These are phyloP conservation scores for Penicillium coffeae DNA, from an alignment of 495 filamentous ascomycete genomes.

Conservation along the genomic window DNA sequence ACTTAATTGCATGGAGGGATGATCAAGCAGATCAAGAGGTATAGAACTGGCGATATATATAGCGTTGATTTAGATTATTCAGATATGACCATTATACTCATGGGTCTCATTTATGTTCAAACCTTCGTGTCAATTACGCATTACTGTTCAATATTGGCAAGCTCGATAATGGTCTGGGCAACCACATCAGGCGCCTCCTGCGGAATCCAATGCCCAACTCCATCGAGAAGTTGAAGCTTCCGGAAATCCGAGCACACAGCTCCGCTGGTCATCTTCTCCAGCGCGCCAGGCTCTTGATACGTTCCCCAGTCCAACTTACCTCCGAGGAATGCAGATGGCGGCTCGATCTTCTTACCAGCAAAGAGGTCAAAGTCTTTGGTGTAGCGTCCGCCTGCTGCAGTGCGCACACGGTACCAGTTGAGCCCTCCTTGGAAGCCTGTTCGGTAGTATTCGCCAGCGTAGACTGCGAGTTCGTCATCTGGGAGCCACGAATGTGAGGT, in stretches of 20 bases:
- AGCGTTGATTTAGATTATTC: not conserved
- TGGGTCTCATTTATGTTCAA: not conserved
- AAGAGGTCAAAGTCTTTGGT: slow-evolving; percentile 54
- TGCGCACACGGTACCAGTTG: slow-evolving; percentile 66
- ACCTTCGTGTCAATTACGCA: not conserved
- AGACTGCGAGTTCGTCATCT: slow-evolving; percentile 54
- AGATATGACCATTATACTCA: not conserved
- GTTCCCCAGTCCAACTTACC: slow-evolving; percentile 64
- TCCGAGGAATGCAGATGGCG: slow-evolving; percentile 55
- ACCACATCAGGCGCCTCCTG: slow-evolving; percentile 60
- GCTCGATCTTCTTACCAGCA: slow-evolving; percentile 59
- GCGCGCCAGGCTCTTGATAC: slow-evolving; percentile 60
- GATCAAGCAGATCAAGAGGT: no score
- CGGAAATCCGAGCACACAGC: slow-evolving; percentile 49
- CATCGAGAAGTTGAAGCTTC: slow-evolving; percentile 48
- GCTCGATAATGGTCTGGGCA: slow-evolving; percentile 41
- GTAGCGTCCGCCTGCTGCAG: slow-evolving; percentile 38
- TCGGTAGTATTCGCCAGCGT: slow-evolving; percentile 56
- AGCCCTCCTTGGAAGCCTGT: slow-evolving; percentile 68
- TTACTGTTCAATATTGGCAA: not conserved
- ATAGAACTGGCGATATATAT: not conserved
- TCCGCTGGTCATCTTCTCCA: slow-evolving; percentile 51
- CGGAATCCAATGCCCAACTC: slow-evolving; percentile 64
- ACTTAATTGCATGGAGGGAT: no score
- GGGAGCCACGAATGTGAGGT: slow-evolving; percentile 48